Conservation (phyloP, 192 early-diverging fungal genomes). For the Rhizophagus sp. region DNA sequence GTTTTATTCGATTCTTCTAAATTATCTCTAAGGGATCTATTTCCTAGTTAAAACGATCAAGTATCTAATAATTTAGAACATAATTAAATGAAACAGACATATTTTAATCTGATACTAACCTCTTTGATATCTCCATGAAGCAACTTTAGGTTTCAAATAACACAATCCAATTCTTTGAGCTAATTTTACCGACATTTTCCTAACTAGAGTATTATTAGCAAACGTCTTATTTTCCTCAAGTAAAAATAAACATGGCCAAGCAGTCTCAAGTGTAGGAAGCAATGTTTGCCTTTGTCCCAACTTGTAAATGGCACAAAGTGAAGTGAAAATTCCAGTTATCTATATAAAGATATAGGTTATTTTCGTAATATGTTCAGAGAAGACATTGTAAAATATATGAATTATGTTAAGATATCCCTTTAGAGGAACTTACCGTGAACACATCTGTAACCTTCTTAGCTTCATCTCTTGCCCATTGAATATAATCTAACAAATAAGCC, state of each 20-base stretch:
- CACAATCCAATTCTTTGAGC: constrained; percentile 83
- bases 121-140: constrained; percentile 69
- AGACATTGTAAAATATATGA: background rate
- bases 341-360: constrained; percentile 28
- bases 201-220: constrained; percentile 70
- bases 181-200: constrained; percentile 83
- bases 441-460: constrained; percentile 39
- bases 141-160: constrained; percentile 68
- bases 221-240: constrained; percentile 52
- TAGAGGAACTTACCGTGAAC: constrained; percentile 45
- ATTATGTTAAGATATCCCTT: background rate
- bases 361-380: background rate
- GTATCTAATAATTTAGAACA: background rate
- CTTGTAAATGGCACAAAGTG: constrained; percentile 72
- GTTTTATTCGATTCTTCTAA: constrained; percentile 36
- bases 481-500: constrained; percentile 61
- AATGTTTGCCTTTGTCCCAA: constrained; percentile 64
- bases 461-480: constrained; percentile 67
- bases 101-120: constrained; percentile 38
- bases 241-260: constrained; percentile 41
- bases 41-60: constrained; percentile 30
- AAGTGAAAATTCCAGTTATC: constrained; percentile 60
- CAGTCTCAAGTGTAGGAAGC: constrained; percentile 51
- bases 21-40: constrained; percentile 59
- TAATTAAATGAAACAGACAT: background rate